phyloP scores from a whole-genome alignment of 169 alveolate genomes.

The Plasmodium sp. region DNA sequence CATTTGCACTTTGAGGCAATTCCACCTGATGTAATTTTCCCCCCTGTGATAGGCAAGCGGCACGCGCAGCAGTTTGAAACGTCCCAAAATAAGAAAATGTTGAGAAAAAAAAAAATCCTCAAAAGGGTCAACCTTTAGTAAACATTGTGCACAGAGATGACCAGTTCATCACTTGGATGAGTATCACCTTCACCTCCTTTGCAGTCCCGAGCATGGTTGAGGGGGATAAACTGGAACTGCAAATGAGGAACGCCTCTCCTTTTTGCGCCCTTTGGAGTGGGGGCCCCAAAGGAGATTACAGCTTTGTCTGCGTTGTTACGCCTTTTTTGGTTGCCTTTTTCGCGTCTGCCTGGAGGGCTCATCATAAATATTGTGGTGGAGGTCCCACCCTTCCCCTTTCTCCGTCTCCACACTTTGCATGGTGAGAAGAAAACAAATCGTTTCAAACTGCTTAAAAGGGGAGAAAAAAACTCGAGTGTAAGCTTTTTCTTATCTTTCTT shows the following conservation, averaged over 20 bases:
- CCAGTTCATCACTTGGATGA: neutral
- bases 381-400: neutral
- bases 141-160: neutral
- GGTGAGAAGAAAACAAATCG: neutral
- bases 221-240: neutral
- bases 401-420: neutral
- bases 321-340: neutral
- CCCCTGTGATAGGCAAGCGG: neutral
- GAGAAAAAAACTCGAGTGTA: neutral
- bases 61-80: neutral
- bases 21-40: neutral
- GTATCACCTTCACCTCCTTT: neutral
- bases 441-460: neutral
- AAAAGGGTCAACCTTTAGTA: neutral
- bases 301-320: neutral
- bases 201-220: neutral
- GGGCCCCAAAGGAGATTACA: neutral
- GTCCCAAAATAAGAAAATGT: neutral
- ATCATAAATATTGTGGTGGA: neutral
- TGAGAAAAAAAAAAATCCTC: neutral
- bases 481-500: neutral
- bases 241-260: neutral
- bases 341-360: neutral
- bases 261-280: neutral
- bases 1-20: neutral